A percentile compares a stretch with the other conserved stretches of the same genome.
phyloP scores from a whole-genome alignment of 163 green algal species.

The Scenedesmus sp. region DNA sequence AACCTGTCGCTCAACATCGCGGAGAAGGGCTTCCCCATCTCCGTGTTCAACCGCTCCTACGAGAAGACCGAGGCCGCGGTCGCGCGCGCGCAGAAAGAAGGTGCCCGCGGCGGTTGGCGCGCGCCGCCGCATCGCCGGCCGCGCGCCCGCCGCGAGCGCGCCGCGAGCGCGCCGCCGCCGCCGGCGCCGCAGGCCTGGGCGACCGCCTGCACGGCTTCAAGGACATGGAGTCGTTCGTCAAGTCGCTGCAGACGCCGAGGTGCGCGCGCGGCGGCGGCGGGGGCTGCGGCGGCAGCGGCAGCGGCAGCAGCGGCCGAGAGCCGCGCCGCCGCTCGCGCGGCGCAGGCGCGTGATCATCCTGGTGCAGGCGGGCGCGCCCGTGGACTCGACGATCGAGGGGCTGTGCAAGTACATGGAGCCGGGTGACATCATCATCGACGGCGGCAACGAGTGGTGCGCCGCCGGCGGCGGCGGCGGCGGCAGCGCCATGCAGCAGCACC shows the following conservation, averaged over 20 bases:
- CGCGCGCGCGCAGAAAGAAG: constrained; percentile 90
- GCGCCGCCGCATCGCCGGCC: not conserved
- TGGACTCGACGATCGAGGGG: constrained; percentile 92
- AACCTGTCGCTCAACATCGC: constrained; percentile 99
- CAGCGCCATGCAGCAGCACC: too few species aligned
- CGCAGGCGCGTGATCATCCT: constrained; percentile 96
- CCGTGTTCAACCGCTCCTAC: constrained; percentile 94
- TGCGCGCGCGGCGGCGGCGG: constrained; percentile 39
- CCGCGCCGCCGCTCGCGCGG: not conserved
- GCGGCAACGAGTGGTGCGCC: constrained; percentile 95
- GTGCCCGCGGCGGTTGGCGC: constrained; percentile 45
- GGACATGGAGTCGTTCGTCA: constrained; percentile 92
- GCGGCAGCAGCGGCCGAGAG: not conserved
- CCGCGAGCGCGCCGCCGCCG: not conserved
- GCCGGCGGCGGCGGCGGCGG: too few species aligned
- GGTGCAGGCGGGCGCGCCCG: constrained; percentile 95
- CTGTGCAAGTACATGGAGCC: constrained; percentile 92
- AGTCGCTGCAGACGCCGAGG: constrained; percentile 85
- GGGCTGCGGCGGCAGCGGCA: not conserved
- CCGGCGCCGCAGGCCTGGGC: constrained; percentile 63
- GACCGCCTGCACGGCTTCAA: constrained; percentile 87
- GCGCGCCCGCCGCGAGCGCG: too few species aligned
- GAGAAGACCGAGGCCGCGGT: constrained; percentile 96
- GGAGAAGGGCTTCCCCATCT: constrained; percentile 98
- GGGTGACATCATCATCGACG: constrained; percentile 99